Evolutionary conservation across 73 alveolate species (phyloP), one percentile per base, ranked within the genome.

Genomic region (Paramecium octaurelia): DNA sequence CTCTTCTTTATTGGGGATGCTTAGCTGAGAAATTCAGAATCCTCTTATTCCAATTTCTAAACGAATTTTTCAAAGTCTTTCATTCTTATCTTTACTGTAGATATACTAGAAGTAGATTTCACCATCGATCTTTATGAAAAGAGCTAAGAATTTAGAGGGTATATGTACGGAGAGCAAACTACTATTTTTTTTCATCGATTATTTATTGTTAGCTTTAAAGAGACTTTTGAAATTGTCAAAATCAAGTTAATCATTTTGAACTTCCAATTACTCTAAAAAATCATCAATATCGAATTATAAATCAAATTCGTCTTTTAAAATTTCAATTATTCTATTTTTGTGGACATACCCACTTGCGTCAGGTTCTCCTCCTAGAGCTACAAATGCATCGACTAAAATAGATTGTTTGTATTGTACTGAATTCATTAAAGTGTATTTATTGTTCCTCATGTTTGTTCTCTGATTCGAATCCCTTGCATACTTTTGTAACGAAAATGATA

Each of bases 291-390:
- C 98, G 44, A 95, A 92, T 7, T 96, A 77, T 31, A 95, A 58
- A 58, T 95, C 98, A 58, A 95, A 95, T 71, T 95, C 98, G 12
- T 80, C 88, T 77, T 93, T 93, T 27, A 95, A 86, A 48, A 95
- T 93, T n/a, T 91, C 89, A 18, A 93, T 86, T 9, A 95, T 87
- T 16, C 93, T 84, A 68, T 76, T 54, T 85, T 95, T 95, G 20
- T 93, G 58, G 12, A 95, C 88, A 35, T 86, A 68, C 16, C 98
- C 98, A 23, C 80, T 92, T 36, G 94, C 88, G 31, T 86, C 92
- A 6, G 94, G 95, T 48, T 84, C 93, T 11, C 98, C 98, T 59
- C 98, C 98, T 76, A 95, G 80, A n/a, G 98, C 98, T 8, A 95
- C 97, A 76, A 95, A 95, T 11, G 98, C 96, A 86, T 95, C 98